A percentile compares a stretch with the other conserved stretches of the same genome.
Conservation (phyloP, 176 grass and related monocot species). For the Tillandsia fasciculata region DNA sequence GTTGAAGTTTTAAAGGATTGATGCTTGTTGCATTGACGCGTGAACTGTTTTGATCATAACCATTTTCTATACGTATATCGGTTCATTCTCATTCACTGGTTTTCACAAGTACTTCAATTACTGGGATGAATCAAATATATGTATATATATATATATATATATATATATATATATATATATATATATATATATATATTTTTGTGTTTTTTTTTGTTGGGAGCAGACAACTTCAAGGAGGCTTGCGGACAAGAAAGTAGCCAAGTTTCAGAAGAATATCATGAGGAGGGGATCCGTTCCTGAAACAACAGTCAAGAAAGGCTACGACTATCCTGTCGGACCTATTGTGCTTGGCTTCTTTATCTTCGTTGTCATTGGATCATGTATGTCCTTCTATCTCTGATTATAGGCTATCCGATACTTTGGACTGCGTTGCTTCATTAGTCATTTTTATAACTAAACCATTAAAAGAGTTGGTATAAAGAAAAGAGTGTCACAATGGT, state of each 20-base stretch:
- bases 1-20: no score
- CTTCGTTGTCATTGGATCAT: slow-evolving; percentile 35
- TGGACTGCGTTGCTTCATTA: neutral
- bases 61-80: no score
- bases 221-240: slow-evolving; percentile 35
- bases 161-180: neutral
- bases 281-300: slow-evolving; percentile 35
- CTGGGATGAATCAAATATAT: neutral
- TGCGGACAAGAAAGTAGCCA: slow-evolving; percentile 28
- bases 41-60: no score
- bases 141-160: neutral
- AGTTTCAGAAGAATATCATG: slow-evolving; percentile 38
- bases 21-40: no score
- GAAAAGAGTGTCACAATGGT: no score
- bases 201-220: slow-evolving; percentile 1
- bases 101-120: no score
- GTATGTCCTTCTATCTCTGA: slow-evolving; percentile 18
- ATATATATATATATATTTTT: neutral
- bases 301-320: slow-evolving; percentile 29
- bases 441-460: neutral
- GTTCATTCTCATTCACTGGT: no score
- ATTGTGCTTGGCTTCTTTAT: slow-evolving; percentile 36
- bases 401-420: neutral
- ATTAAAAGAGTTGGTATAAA: neutral
- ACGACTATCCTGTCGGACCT: slow-evolving; percentile 36